A percentile compares a stretch with the other conserved stretches of the same genome.
These are phyloP conservation scores for Xylaria castorea DNA, from an alignment of 495 filamentous ascomycete species.

Conservation along the genomic window DNA sequence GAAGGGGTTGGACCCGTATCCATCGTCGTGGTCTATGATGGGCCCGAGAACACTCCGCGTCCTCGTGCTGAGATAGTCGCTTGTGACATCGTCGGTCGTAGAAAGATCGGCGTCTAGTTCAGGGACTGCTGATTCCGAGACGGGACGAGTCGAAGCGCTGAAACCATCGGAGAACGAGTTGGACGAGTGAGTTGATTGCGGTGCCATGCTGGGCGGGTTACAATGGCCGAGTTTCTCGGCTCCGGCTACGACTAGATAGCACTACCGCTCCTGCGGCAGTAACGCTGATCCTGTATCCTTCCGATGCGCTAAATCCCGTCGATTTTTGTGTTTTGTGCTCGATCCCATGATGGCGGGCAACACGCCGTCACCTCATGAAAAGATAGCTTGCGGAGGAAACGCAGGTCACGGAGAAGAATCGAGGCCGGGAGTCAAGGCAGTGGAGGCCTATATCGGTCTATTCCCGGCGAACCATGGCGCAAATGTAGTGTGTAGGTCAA, in stretches of 20 bases:
- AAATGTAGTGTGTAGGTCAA: background rate
- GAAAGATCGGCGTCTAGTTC: conserved; percentile 41
- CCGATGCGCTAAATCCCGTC: conserved; percentile 24
- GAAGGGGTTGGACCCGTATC: conserved; percentile 31
- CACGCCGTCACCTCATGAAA: conserved; percentile 19
- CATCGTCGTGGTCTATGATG: conserved; percentile 35
- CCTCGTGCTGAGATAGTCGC: conserved; percentile 39
- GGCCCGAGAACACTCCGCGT: conserved; percentile 34
- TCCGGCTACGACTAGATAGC: background rate
- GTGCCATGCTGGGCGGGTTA: conserved; percentile 33
- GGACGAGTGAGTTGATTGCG: conserved; percentile 35
- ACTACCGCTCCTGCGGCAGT: conserved; percentile 11
- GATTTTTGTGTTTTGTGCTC: conserved; percentile 21
- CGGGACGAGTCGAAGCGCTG: conserved; percentile 31
- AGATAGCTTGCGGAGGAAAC: background rate
- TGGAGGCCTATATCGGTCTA: conserved; percentile 2
- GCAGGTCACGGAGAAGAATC: background rate
- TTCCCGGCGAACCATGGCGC: background rate
- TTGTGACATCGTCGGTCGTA: conserved; percentile 42
- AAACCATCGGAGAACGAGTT: conserved; percentile 34
- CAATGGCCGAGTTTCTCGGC: conserved; percentile 5
- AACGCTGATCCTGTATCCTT: conserved; percentile 23
- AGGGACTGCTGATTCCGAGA: conserved; percentile 38
- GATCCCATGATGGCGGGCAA: conserved; percentile 27
- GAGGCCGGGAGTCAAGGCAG: background rate